phyloP scores from a whole-genome alignment of 2,329 filamentous ascomycete genomes.

The Didymella pinodella region DNA sequence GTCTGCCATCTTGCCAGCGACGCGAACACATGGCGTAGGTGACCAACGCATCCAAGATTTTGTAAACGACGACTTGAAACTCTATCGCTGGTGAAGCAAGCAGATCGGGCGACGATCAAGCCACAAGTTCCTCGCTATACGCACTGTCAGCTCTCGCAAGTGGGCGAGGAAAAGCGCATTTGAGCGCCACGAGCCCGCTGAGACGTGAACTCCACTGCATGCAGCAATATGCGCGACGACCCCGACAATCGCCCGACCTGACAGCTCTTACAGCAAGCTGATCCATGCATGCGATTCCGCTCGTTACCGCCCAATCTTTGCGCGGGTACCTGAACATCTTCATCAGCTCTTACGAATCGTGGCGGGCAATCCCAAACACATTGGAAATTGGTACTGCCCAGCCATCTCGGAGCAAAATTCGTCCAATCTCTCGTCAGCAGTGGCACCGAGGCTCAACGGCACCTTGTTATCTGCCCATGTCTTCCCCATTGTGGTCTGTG shows the following conservation, averaged over 20 bases:
- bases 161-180: not conserved
- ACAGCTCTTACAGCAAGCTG: constrained; percentile 12
- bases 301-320: constrained; percentile 17
- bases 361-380: constrained; percentile 13
- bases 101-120: constrained; percentile 5
- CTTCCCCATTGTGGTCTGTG: constrained; percentile 15
- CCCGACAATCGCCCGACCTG: constrained; percentile 12
- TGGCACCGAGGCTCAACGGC: constrained; percentile 7
- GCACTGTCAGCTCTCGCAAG: not conserved
- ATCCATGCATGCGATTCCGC: constrained; percentile 18
- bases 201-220: constrained; percentile 7
- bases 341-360: constrained; percentile 9
- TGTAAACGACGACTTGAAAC: not conserved
- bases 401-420: not conserved
- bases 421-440: constrained; percentile 10
- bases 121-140: constrained; percentile 5
- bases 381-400: constrained; percentile 5
- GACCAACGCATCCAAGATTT: not conserved
- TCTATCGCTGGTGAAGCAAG: constrained; percentile 1
- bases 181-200: constrained; percentile 3
- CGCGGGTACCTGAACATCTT: constrained; percentile 23
- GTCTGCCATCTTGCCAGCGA: not conserved
- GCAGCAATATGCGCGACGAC: constrained; percentile 21
- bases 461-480: constrained; percentile 1
- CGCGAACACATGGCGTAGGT: not conserved